Percentiles rank a stretch among this genome's conserved stretches.
Conservation (phyloP, 305 asterid genomes). For the Stenogyne calaminthoides region DNA sequence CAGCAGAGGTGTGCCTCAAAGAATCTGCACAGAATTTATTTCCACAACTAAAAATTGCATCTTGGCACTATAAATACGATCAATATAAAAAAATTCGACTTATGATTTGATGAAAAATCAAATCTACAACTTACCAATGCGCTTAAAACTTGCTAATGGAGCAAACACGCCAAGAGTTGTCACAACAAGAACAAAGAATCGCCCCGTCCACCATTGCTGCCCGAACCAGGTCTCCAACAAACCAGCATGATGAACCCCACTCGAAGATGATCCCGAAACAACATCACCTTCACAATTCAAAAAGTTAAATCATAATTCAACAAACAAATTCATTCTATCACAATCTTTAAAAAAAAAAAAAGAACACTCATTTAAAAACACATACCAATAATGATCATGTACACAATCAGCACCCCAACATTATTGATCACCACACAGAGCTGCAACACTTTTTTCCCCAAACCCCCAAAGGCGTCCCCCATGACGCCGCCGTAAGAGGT, state of each 20-base stretch:
- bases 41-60: not conserved
- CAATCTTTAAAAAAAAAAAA: no score
- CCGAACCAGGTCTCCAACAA: conserved; percentile 66
- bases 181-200: conserved; percentile 48
- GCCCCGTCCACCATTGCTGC: conserved; percentile 62
- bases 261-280: conserved; percentile 53
- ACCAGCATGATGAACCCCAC: conserved; percentile 57
- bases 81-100: not conserved
- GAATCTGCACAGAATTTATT: conserved; percentile 46
- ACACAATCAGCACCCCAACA: conserved; percentile 58
- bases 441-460: conserved; percentile 46
- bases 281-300: conserved; percentile 54
- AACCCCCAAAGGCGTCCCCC: conserved; percentile 53
- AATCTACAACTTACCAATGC: conserved; percentile 42
- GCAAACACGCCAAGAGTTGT: conserved; percentile 51
- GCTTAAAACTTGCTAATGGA: conserved; percentile 54
- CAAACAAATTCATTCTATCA: not conserved
- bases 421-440: conserved; percentile 57
- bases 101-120: not conserved
- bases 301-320: not conserved
- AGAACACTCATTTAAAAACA: not conserved
- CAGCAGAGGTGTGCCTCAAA: conserved; percentile 54
- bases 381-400: conserved; percentile 67
- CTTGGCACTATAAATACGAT: not conserved
- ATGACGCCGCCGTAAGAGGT: conserved; percentile 57